Percentiles rank a stretch among this genome's conserved stretches.
Conservation (phyloP, 2,329 filamentous ascomycete species). For the Trichoderma oligosporum region DNA sequence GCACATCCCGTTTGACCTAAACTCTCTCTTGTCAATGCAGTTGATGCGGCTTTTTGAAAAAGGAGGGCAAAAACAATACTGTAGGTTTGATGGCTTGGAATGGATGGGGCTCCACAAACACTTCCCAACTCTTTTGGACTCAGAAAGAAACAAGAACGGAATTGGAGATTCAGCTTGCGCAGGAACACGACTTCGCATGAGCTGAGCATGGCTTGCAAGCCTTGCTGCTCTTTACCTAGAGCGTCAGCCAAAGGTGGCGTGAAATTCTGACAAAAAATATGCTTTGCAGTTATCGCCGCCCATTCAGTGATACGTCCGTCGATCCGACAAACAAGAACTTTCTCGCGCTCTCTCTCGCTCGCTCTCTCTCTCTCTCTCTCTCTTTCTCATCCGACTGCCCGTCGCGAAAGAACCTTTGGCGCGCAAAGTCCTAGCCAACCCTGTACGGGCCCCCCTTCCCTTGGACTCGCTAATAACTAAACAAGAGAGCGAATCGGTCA, state of each 20-base stretch:
- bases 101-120: constrained; percentile 2
- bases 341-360: no score
- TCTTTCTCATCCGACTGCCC: no score
- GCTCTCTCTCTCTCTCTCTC: no score
- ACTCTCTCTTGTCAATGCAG: no score
- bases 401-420: no score
- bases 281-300: not conserved
- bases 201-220: constrained; percentile 6
- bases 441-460: not conserved
- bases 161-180: not conserved
- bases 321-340: not conserved
- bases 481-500: constrained; percentile 9
- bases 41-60: no score
- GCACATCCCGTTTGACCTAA: not conserved
- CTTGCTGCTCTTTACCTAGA: constrained; percentile 1
- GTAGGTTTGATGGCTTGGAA: constrained; percentile 13
- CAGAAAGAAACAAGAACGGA: not conserved
- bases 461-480: not conserved
- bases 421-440: not conserved
- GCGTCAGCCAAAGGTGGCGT: not conserved
- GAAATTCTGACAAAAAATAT: not conserved
- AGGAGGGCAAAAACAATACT: not conserved
- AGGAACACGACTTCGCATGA: constrained; percentile 14
- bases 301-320: not conserved
- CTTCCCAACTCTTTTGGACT: constrained; percentile 7